Evolutionary conservation across 192 early-diverging fungal genomes (phyloP).

Genomic region (Coemansia reversa): DNA sequence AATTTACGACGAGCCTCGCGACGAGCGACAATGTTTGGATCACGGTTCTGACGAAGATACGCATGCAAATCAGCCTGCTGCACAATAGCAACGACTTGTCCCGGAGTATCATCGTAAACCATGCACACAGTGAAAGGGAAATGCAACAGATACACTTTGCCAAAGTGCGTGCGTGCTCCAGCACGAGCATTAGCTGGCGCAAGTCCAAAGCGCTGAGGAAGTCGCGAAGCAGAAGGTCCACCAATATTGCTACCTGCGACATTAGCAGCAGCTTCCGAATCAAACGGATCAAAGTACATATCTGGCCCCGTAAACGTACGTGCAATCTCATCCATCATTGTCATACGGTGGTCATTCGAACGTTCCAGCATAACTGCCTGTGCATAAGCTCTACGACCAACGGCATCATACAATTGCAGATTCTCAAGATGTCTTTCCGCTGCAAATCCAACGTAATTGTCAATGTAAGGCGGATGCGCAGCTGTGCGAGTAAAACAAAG

Average conservation of each 20-base stretch:
- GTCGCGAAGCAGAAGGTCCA: background rate
- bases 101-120: constrained; percentile 63
- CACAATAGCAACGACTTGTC: constrained; percentile 50
- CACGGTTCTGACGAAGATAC: constrained; percentile 58
- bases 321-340: constrained; percentile 53
- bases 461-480: constrained; percentile 64
- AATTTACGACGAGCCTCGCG: constrained; percentile 56
- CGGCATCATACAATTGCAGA: constrained; percentile 57
- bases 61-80: constrained; percentile 56
- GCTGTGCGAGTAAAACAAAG: constrained; percentile 56
- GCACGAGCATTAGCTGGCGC: constrained; percentile 6
- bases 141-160: constrained; percentile 61
- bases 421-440: constrained; percentile 71
- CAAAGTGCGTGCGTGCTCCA: constrained; percentile 59
- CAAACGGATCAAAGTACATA: constrained; percentile 65
- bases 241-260: background rate
- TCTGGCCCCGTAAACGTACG: constrained; percentile 60
- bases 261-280: background rate
- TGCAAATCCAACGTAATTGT: constrained; percentile 63
- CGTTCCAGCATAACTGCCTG: constrained; percentile 44
- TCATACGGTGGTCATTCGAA: constrained; percentile 25
- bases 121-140: constrained; percentile 69
- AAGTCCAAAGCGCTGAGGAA: constrained; percentile 5
- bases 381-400: constrained; percentile 57
- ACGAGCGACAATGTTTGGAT: constrained; percentile 46